Base-by-base conservation (phyloP, 2,329 filamentous ascomycete genomes). In the Aureobasidium uvarum region DNA sequence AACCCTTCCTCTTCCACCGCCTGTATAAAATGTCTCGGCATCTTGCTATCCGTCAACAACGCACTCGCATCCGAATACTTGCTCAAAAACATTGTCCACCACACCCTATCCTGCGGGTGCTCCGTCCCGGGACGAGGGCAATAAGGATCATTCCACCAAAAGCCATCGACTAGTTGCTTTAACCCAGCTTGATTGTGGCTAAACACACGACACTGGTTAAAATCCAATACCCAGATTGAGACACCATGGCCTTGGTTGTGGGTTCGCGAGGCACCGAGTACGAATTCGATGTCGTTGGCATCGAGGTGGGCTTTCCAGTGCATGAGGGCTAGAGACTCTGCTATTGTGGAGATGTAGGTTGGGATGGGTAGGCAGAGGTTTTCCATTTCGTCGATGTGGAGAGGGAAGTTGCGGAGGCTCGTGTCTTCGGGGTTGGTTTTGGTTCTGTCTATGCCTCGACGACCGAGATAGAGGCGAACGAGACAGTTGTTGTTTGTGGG, bases 201-300 rank as follows among this genome's bases (percentile, higher is more conserved):
- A 78, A 86, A 63, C 78, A 84, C 70, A 72, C 85, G 66, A 81
- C 84, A 71, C 84, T 85, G 43, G 79, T 85, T 72, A 80, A 86
- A 77, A 84, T 88, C 79, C 82, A 88, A 80, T 5, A 75, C 67
- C 72, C 72, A 74, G 38, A 74, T 67, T 16, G 39, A 38, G 31
- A 50, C 16, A 14, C 59, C 20, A 11, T 18, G n/a, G 14, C 48
- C 31, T 23, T 31, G 33, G 2, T 3, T 23, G 23, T 14, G 5
- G 18, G n/a, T 28, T 14, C n/a, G 33, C 16, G 36, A 46, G 28
- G 23, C 13, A 4, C 71, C 79, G 2, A 86, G 75, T 0, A 85
- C 83, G 67, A 84, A 85, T 46, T 86, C 81, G 1, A 86, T 76
- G 51, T 84, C 83, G 33, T 80, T 80, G 0, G 77, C 83, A 66